Percentiles rank a stretch among this genome's conserved stretches.
Evolutionary conservation across 352 stramenopile genomes (phyloP).

Genomic region (Globisporangium cederbergense): DNA sequence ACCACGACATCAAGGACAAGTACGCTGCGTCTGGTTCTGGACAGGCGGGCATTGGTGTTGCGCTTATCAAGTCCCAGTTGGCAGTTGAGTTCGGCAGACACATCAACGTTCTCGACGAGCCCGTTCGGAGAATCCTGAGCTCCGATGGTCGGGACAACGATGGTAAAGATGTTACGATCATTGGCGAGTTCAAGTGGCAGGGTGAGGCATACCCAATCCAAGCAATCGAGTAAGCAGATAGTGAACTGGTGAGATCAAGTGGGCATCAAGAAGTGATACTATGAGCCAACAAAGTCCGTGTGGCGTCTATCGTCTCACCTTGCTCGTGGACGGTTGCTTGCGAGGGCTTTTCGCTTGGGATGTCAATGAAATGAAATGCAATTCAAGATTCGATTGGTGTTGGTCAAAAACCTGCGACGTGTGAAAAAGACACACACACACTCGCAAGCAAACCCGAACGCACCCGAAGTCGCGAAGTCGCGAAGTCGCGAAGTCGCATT

Average conservation of each 20-base stretch:
- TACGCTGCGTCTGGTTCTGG: conserved; percentile 26
- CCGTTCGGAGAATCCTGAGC: background rate
- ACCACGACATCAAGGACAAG: conserved; percentile 62
- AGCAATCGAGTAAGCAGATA: conserved; percentile 30
- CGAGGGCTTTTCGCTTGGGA: too few species aligned
- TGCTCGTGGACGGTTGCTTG: too few species aligned
- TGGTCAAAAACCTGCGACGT: too few species aligned
- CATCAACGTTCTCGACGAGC: conserved; percentile 48
- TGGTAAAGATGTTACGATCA: conserved; percentile 16
- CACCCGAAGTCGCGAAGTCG: too few species aligned
- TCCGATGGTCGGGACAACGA: background rate
- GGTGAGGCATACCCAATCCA: conserved; percentile 34
- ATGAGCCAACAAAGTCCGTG: too few species aligned
- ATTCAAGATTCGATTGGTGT: too few species aligned
- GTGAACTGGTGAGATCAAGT: background rate
- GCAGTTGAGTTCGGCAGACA: conserved; percentile 60
- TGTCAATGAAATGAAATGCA: too few species aligned
- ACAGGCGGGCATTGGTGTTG: conserved; percentile 24
- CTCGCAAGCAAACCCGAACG: too few species aligned
- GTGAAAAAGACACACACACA: too few species aligned
- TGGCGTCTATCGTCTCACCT: too few species aligned
- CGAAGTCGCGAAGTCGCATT: too few species aligned
- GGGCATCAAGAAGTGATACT: too few species aligned
- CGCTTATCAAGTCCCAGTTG: conserved; percentile 67
- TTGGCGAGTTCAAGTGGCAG: conserved; percentile 61